Evolutionary conservation across 2,329 filamentous ascomycete species (phyloP).

Genomic region (Colletotrichum abscissum): DNA sequence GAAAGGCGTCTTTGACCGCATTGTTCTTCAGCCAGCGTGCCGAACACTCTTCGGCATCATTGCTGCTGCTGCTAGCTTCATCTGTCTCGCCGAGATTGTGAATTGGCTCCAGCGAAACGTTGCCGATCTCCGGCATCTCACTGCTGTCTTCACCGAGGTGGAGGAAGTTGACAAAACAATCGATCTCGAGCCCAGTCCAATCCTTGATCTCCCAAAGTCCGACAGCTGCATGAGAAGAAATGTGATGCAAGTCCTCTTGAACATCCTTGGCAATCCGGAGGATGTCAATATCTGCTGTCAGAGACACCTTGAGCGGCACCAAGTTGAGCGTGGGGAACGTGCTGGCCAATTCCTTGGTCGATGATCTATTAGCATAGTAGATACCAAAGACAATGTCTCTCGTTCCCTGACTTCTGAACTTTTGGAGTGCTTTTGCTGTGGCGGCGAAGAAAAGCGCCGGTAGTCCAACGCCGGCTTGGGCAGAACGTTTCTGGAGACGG

Average conservation of each 20-base stretch:
- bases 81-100: conserved; percentile 43
- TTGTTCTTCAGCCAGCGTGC: conserved; percentile 39
- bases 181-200: conserved; percentile 80
- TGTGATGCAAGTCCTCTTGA: conserved; percentile 74
- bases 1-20: conserved; percentile 43
- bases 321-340: conserved; percentile 81
- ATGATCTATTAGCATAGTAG: conserved; percentile 83
- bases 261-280: conserved; percentile 67
- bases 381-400: conserved; percentile 75
- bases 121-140: neutral
- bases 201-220: conserved; percentile 76
- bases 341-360: conserved; percentile 59
- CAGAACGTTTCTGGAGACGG: conserved; percentile 49
- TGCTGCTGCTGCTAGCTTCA: neutral
- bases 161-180: conserved; percentile 86
- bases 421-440: conserved; percentile 61
- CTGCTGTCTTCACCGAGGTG: conserved; percentile 48
- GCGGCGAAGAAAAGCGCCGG: conserved; percentile 82
- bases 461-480: conserved; percentile 65
- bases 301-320: conserved; percentile 73
- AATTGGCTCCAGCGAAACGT: neutral
- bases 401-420: conserved; percentile 8
- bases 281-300: conserved; percentile 47
- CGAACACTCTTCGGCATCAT: neutral
- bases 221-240: conserved; percentile 65